Evolutionary conservation across 768 basidiomycete genomes (phyloP).

Genomic region (Chalciporus chontae): DNA sequence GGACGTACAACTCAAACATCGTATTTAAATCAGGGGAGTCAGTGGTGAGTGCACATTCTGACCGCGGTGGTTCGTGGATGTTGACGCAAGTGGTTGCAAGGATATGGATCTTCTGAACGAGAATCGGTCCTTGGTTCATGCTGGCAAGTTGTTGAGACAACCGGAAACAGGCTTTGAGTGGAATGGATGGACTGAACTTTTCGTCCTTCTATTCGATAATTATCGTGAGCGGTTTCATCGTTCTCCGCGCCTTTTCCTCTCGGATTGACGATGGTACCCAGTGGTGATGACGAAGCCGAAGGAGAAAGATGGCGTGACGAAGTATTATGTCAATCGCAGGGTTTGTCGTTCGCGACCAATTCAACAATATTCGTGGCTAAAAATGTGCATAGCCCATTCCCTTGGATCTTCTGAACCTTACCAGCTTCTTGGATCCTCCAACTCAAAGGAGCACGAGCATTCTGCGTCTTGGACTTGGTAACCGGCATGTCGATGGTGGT

Average conservation of each 20-base stretch:
- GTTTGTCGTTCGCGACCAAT: slow-evolving; percentile 39
- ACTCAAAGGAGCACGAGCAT: slow-evolving; percentile 73
- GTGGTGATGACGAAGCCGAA: slow-evolving; percentile 89
- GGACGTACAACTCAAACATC: slow-evolving; percentile 78
- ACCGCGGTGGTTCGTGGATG: not conserved
- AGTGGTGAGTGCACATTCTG: slow-evolving; percentile 39
- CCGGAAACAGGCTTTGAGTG: slow-evolving; percentile 86
- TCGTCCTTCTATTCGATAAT: slow-evolving; percentile 91
- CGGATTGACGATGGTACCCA: slow-evolving; percentile 30
- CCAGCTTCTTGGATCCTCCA: slow-evolving; percentile 77
- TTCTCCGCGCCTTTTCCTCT: not conserved
- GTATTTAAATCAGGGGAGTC: slow-evolving; percentile 76
- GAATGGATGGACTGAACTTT: slow-evolving; percentile 89
- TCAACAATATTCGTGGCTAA: not conserved
- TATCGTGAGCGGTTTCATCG: slow-evolving; percentile 60
- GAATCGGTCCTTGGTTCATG: slow-evolving; percentile 78
- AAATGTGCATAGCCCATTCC: slow-evolving; percentile 71
- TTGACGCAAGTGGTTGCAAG: slow-evolving; percentile 25
- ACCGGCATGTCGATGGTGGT: slow-evolving; percentile 30
- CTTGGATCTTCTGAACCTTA: slow-evolving; percentile 81
- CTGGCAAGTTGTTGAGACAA: slow-evolving; percentile 79
- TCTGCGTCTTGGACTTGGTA: slow-evolving; percentile 54
- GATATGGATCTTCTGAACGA: slow-evolving; percentile 90
- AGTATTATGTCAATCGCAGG: slow-evolving; percentile 77
- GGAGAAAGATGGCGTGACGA: slow-evolving; percentile 69